Evolutionary conservation across 1,139 yeast genomes (phyloP), one percentile per base, ranked within the genome.

Genomic region (Yamadazyma triangularis): DNA sequence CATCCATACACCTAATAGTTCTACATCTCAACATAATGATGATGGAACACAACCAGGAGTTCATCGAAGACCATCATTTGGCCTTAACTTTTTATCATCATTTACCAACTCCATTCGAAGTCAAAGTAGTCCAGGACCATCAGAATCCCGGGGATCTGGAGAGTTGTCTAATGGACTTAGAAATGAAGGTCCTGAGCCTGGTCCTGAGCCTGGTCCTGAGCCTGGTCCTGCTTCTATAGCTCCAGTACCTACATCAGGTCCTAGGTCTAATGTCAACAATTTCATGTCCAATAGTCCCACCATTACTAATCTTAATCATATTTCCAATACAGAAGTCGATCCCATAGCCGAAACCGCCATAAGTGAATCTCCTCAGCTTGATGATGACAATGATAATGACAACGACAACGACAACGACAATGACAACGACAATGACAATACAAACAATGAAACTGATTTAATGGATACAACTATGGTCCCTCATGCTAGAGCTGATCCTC

Each of bases 211-310:
- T n/a, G 20, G 20, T 7, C 20, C 20, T 7, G 8, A 13, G 5
- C 11, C 15, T 8, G 34, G 19, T 26, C 31, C 42, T 10, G 1
- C 44, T 36, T 19, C 24, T 19, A 27, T 23, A 21, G 27, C 23
- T 25, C 38, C 30, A 21, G 25, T 28, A 15, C 41, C 36, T 29
- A 19, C 28, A 18, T 16, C 35, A 20, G n/a, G n/a, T n/a, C n/a
- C n/a, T n/a, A n/a, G n/a, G n/a, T 14, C 33, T 4, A 21, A 20
- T 3, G 23, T 32, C 13, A 27, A 36, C 19, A 39, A 42, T 9
- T 61, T 62, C 44, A 64, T 68, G 71, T 62, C 72, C 23, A 67
- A 65, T 45, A 64, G 71, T 42, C 73, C 74, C 10, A 68, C 74
- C 13, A 63, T 68, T 26, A 70, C 64, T 19, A 67, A 68, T 35